Evolutionary conservation across 176 grass and related monocot species (phyloP), one percentile per base, ranked within the genome.

Genomic region (Zoysia pacifica): DNA sequence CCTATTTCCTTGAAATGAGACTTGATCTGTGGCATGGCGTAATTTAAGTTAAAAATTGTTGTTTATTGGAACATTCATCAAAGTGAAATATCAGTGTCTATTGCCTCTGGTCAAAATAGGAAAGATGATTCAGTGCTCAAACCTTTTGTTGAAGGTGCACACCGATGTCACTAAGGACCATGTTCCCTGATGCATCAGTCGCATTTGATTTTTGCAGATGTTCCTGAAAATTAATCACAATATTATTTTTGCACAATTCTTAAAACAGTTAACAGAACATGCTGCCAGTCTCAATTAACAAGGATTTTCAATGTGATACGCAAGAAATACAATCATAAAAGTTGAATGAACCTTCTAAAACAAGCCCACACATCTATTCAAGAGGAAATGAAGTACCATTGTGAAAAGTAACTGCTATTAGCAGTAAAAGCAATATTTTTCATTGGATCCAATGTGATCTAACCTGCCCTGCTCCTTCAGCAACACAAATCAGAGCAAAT

Each of bases 381-480:
- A 62, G n/a, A 51, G 19, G 18, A 69, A 67, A 39, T 10, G 16
- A 35, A 16, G 56, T 36, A 75, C 14, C 46, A 71, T 55, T 19
- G 49, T 77, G 44, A 47, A 69, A 42, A 69, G 35, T 65, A 15
- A 60, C 9, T 37, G 13, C 67, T 51, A 74, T 12, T 64, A 13
- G 54, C 55, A 35, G 62, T 47, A 51, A 70, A 46, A 20, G 12
- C 46, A 51, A 76, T 1, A 56, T 60, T 71, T 58, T 65, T 72
- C 45, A 41, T 78, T 77, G 9, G 13, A 88, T 70, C 2, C 52
- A 69, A 79, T 46, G 60, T 41, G 41, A 38, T 62, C 56, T 87
- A 88, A 99, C 96, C 83, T 99, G 96, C 67, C 96, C 96, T 83
- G 96, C 96, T 76, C 96, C 92, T 93, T 99, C 96, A 40, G 96